Evolutionary conservation across 306 rosid genomes (phyloP), one percentile per base, ranked within the genome.

Genomic region (Dryas octopetala): DNA sequence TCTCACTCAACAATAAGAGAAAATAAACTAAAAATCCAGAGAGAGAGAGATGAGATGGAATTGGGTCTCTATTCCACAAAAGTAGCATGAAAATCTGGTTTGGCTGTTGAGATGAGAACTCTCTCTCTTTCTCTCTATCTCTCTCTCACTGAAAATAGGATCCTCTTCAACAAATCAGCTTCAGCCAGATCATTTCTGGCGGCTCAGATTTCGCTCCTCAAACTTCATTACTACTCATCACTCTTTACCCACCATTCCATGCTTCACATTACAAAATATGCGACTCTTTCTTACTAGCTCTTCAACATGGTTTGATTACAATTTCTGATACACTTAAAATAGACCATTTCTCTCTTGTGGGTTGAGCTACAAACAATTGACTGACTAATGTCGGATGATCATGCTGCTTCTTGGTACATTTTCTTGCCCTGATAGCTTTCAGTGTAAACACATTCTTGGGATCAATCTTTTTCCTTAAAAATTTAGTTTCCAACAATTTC

Each of bases 41-140:
- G 52, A 66, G 51, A 5, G 61, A 4, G 4, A 41, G 17, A 3
- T 60, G 51, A n/a, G 45, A 45, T 58, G 57, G 76, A 32, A 32
- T 66, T 55, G 58, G 66, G 38, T 28, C 71, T n/a, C 43, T 76
- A 62, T 60, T 85, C 84, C 87, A 64, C 60, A 45, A 73, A 84
- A 51, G 17, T 78, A 61, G 90, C 82, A 74, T 15, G 62, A 9
- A 80, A 76, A 76, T 78, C 75, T 71, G 86, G 80, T 70, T n/a
- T 49, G 78, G 73, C 71, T 23, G 89, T 81, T 80, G 60, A 79
- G 80, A 68, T 49, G 66, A 68, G 66, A 17, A 71, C 68, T 19
- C 47, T 66, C 57, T 50, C 23, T 16, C 61, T 16, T 58, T 15
- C 40, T 67, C 38, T 32, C 38, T 32, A 32, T 51, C 55, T 51